phyloP scores from a whole-genome alignment of 129 eudicot species.

The Cynara cardunculus region DNA sequence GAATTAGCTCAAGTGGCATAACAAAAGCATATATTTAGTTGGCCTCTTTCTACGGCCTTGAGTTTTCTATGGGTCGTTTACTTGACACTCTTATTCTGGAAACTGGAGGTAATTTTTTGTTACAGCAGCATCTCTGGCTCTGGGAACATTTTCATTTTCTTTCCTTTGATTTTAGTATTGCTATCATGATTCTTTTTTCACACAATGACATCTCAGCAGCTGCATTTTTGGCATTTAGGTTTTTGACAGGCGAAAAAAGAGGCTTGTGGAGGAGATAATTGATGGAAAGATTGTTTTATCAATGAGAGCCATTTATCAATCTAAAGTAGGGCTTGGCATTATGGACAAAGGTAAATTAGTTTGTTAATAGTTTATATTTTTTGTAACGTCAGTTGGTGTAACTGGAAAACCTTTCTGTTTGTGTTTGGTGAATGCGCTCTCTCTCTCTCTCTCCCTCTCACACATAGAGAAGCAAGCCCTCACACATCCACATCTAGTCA shows the following conservation, averaged over 20 bases:
- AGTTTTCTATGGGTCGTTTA: background rate
- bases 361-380: background rate
- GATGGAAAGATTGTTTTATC: constrained; percentile 80
- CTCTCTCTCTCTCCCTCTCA: background rate
- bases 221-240: constrained; percentile 44
- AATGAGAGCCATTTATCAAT: constrained; percentile 93
- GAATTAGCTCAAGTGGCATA: background rate
- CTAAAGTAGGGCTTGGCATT: constrained; percentile 76
- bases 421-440: background rate
- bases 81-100: background rate
- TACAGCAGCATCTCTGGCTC: background rate
- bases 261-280: constrained; percentile 89
- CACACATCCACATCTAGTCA: background rate
- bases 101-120: background rate
- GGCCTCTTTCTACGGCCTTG: background rate
- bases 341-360: constrained; percentile 67
- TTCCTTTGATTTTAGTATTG: background rate
- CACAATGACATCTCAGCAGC: constrained; percentile 6
- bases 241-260: constrained; percentile 61
- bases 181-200: background rate
- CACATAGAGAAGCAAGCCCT: background rate
- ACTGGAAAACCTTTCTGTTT: constrained; percentile 3
- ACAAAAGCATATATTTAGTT: background rate
- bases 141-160: background rate
- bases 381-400: background rate